A percentile compares a stretch with the other conserved stretches of the same genome.
phyloP scores from a whole-genome alignment of 805 yeast species.

The Maudiozyma serrabonitensis region DNA sequence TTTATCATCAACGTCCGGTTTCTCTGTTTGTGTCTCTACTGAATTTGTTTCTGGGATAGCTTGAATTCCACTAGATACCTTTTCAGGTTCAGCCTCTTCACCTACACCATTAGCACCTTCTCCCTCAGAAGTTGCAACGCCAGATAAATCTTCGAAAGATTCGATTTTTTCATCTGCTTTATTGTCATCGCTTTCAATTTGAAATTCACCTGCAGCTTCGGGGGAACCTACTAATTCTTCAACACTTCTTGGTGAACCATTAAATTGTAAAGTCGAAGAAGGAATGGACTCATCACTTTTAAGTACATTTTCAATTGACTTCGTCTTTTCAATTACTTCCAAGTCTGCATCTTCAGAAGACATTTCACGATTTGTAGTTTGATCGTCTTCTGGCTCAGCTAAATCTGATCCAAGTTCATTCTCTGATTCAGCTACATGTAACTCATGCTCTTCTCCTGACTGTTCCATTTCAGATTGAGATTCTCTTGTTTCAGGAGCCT shows the following conservation, averaged over 20 bases:
- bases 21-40: conserved; percentile 9
- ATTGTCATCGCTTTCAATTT: background rate
- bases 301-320: background rate
- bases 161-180: conserved; percentile 2
- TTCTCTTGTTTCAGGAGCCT: background rate
- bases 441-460: background rate
- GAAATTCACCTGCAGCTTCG: background rate
- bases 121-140: conserved; percentile 13
- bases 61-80: background rate
- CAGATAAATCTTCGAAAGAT: conserved; percentile 18
- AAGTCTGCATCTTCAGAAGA: background rate
- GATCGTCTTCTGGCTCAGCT: too few relatives aligned
- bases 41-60: background rate
- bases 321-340: background rate
- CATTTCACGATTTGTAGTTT: too few relatives aligned
- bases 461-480: background rate
- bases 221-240: background rate
- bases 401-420: background rate
- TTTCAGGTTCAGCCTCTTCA: background rate
- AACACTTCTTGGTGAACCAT: background rate
- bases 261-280: background rate
- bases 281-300: background rate
- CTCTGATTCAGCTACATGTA: background rate
- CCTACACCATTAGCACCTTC: conserved; percentile 1
- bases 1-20: conserved; percentile 2